Conservation (phyloP, 352 stramenopile species). For the Phytophthora sp. region DNA sequence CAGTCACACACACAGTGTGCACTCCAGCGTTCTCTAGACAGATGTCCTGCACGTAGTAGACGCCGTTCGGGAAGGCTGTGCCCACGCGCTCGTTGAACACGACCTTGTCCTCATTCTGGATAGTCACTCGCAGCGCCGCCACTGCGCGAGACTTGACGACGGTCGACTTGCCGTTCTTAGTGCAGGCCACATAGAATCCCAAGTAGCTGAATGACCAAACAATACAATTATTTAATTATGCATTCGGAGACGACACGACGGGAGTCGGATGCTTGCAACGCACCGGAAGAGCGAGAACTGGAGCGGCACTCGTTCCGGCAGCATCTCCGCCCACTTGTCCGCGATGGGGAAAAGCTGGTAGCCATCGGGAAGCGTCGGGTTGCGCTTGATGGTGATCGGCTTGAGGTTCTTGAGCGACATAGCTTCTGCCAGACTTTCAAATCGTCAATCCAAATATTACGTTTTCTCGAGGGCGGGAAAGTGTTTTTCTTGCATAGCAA, state of each 20-base stretch:
- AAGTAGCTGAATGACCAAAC: conserved; percentile 52
- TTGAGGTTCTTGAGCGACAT: conserved; percentile 81
- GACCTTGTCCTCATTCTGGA: conserved; percentile 80
- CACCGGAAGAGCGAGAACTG: conserved; percentile 82
- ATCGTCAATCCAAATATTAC: background rate
- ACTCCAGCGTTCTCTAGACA: conserved; percentile 59
- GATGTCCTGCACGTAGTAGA: conserved; percentile 86
- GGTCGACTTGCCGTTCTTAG: conserved; percentile 64
- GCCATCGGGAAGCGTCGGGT: conserved; percentile 53
- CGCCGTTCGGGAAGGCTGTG: conserved; percentile 71
- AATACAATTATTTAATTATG: background rate
- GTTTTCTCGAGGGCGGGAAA: conserved; percentile 7
- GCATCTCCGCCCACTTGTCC: conserved; percentile 77
- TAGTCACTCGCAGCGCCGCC: conserved; percentile 66
- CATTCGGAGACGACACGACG: too few species aligned
- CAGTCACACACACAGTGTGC: conserved; percentile 67
- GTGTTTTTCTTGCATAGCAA: too few species aligned
- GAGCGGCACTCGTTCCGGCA: conserved; percentile 68
- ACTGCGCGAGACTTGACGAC: conserved; percentile 65
- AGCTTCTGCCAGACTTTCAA: conserved; percentile 8
- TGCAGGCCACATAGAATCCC: conserved; percentile 76
- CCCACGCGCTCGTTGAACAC: conserved; percentile 68
- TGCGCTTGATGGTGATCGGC: conserved; percentile 55
- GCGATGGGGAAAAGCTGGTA: conserved; percentile 69
- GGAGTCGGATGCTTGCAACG: too few species aligned